These are phyloP conservation scores for Lachnellula subtilissima DNA, from an alignment of 2,329 filamentous ascomycete genomes.

Conservation along the genomic window DNA sequence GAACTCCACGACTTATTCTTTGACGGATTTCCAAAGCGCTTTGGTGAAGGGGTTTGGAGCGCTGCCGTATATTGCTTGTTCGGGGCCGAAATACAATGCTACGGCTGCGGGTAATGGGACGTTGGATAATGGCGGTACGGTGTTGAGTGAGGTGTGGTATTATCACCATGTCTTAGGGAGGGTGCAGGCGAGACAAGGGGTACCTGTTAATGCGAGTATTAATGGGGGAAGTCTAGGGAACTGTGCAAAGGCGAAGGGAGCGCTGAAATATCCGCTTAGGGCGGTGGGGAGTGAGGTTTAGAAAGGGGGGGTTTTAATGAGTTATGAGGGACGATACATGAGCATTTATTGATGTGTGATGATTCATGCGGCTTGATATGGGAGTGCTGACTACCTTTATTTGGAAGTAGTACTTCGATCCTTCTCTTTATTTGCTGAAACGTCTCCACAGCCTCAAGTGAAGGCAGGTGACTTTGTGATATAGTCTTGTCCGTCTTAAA, in stretches of 20 bases:
- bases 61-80: conserved; percentile 57
- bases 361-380: too few relatives aligned
- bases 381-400: too few relatives aligned
- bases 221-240: conserved; percentile 47
- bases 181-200: conserved; percentile 47
- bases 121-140: conserved; percentile 51
- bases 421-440: too few relatives aligned
- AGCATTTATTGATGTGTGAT: background rate
- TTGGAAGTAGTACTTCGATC: too few relatives aligned
- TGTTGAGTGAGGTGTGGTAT: conserved; percentile 61
- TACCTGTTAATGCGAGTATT: conserved; percentile 35
- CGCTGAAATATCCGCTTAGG: conserved; percentile 52
- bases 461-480: too few relatives aligned
- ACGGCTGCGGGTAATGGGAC: conserved; percentile 52
- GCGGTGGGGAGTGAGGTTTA: conserved; percentile 35
- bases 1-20: conserved; percentile 53
- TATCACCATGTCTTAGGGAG: conserved; percentile 56
- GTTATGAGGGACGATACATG: background rate
- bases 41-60: conserved; percentile 48
- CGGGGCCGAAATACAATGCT: conserved; percentile 54
- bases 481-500: too few relatives aligned
- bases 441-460: too few relatives aligned
- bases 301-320: background rate
- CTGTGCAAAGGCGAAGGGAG: conserved; percentile 50
- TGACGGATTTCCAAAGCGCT: conserved; percentile 47